Evolutionary conservation across 495 filamentous ascomycete genomes (phyloP), one percentile per base, ranked within the genome.

Genomic region (Aspergillus haitiensis): DNA sequence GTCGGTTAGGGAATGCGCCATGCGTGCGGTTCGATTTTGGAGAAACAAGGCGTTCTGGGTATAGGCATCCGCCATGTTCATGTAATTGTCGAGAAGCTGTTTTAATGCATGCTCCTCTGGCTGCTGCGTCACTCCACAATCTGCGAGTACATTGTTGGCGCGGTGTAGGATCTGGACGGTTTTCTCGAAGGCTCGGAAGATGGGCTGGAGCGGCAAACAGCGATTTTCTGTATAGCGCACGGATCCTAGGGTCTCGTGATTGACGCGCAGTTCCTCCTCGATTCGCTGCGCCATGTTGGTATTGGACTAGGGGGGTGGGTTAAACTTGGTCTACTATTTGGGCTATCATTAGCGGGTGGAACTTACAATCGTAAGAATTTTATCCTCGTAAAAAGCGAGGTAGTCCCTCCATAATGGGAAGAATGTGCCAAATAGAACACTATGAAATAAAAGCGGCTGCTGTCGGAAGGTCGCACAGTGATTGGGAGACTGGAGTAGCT

Each of bases 361-460:
- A 49, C 63, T 49, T 53, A 68, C 73, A 39, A 75, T 64, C 3
- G 66, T 64, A 16, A 78, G 52, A n/a, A 77, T 66, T 11, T 64
- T 56, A 5, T 51, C 35, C 58, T 81, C 77, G 5, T 74, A 54
- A 21, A 55, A 61, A 18, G 64, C 66, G 13, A 80, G 70, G 34
- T 76, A 76, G 7, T 64, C 61, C 34, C 78, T 70, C 72, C 75
- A 81, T 6, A 64, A 60, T 3, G 70, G 69, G 15, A 75, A 66
- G 56, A 75, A 80, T 0, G 70, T 61, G 0, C 72, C 60, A 32
- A 81, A 75, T 0, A 78, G 47, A 3, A 72, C 49, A 32, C 60
- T 62, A 44, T 80, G 77, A 6, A 78, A 56, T 61, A 65, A 64
- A 8, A 72, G 67, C 2, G 72, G 63, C 10, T 61, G 31, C 6